Evolutionary conservation across 176 grass and related monocot genomes (phyloP).

Genomic region (Cymbopogon citratus): DNA sequence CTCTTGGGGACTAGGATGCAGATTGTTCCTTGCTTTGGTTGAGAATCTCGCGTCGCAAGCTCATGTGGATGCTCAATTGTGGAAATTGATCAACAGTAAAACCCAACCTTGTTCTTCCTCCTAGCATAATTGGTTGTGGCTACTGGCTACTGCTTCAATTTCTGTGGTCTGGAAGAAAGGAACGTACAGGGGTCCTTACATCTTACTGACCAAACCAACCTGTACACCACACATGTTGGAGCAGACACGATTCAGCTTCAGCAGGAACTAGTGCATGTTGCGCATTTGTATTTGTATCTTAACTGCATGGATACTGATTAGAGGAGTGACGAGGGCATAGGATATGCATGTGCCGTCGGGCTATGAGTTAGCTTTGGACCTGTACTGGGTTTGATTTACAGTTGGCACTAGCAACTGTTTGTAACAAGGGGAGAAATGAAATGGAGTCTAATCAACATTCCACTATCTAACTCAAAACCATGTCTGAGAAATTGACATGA

Average conservation of each 20-base stretch:
- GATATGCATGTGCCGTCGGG: neutral
- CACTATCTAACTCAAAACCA: neutral
- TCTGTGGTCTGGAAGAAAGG: neutral
- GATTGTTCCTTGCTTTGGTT: neutral
- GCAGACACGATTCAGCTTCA: neutral
- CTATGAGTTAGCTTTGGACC: neutral
- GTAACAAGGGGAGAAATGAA: neutral
- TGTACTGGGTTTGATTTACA: slow-evolving; percentile 3
- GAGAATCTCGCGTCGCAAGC: neutral
- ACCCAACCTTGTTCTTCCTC: neutral
- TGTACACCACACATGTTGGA: neutral
- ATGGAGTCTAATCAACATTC: neutral
- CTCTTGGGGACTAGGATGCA: neutral
- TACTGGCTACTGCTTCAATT: neutral
- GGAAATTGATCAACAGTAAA: slow-evolving; percentile 6
- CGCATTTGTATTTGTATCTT: neutral
- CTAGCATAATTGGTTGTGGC: neutral
- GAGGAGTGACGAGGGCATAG: neutral
- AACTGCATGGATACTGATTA: neutral
- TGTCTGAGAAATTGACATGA: neutral
- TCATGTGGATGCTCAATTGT: neutral
- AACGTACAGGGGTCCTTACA: neutral
- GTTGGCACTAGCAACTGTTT: neutral
- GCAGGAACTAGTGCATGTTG: neutral
- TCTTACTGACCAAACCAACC: neutral